Percentiles rank a stretch among this genome's conserved stretches.
These are phyloP conservation scores for Coemansia sp. DNA, from an alignment of 192 early-diverging fungal genomes.

Conservation along the genomic window DNA sequence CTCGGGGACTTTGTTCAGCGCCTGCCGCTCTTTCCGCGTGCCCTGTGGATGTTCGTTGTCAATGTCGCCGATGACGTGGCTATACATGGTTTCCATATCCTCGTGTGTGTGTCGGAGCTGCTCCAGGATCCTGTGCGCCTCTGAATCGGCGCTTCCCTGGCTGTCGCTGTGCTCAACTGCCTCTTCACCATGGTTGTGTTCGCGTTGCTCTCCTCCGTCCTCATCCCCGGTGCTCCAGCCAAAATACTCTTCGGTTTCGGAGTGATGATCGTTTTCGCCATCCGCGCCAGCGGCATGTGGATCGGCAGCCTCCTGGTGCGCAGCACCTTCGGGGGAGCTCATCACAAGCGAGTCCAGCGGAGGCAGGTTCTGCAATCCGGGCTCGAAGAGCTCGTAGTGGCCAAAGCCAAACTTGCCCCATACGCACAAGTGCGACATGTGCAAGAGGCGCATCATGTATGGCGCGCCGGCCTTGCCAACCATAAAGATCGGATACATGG, in stretches of 20 bases:
- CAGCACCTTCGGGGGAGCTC: background rate
- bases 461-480: constrained; percentile 47
- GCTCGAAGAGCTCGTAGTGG: constrained; percentile 55
- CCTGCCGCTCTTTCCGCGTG: constrained; percentile 21
- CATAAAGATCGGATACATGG: constrained; percentile 49
- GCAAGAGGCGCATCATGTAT: constrained; percentile 54
- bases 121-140: constrained; percentile 24
- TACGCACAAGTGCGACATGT: constrained; percentile 55
- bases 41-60: constrained; percentile 18
- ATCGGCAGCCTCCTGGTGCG: background rate
- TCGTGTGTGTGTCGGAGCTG: constrained; percentile 38
- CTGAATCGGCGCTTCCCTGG: background rate
- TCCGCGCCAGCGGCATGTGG: background rate
- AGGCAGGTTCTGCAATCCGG: constrained; percentile 41
- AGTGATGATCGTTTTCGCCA: background rate
- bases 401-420: constrained; percentile 51
- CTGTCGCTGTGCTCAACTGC: background rate
- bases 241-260: constrained; percentile 1
- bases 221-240: background rate
- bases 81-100: constrained; percentile 46
- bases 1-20: constrained; percentile 27
- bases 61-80: constrained; percentile 34
- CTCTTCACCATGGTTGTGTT: background rate
- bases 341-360: constrained; percentile 39
- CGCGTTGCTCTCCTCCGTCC: background rate